phyloP scores from a whole-genome alignment of 768 basidiomycete species.

The Amylocystis lapponica region DNA sequence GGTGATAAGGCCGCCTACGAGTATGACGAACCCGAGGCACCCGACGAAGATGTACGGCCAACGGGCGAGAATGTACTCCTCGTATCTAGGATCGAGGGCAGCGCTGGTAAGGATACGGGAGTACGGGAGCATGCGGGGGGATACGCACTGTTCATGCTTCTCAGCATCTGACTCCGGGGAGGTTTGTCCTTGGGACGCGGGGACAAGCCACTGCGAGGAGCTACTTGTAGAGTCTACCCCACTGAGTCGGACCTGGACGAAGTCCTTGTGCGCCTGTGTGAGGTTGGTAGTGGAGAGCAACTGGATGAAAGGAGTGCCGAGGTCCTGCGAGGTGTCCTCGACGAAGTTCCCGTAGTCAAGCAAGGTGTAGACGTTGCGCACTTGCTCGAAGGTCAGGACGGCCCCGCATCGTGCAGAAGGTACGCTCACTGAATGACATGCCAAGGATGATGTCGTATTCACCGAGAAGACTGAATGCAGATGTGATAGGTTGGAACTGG shows the following conservation, averaged over 20 bases:
- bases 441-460: slow-evolving; percentile 81
- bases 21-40: slow-evolving; percentile 23
- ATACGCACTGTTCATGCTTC: slow-evolving; percentile 22
- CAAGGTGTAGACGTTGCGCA: slow-evolving; percentile 70
- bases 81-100: slow-evolving; percentile 15
- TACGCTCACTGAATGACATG: slow-evolving; percentile 70
- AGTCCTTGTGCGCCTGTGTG: slow-evolving; percentile 53
- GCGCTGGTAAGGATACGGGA: background rate
- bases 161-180: slow-evolving; percentile 40
- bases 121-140: background rate
- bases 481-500: slow-evolving; percentile 80
- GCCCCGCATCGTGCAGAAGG: background rate
- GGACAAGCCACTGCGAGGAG: slow-evolving; percentile 53
- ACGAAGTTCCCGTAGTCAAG: slow-evolving; percentile 71
- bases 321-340: slow-evolving; percentile 37
- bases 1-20: slow-evolving; percentile 20
- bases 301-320: slow-evolving; percentile 62
- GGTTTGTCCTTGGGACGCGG: slow-evolving; percentile 48
- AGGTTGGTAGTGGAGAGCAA: slow-evolving; percentile 54
- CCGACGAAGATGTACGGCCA: slow-evolving; percentile 29
- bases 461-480: slow-evolving; percentile 70
- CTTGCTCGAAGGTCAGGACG: slow-evolving; percentile 30
- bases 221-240: slow-evolving; percentile 54
- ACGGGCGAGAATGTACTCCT: slow-evolving; percentile 23
- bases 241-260: slow-evolving; percentile 53